Conservation (phyloP, 192 early-diverging fungal species). For the Coemansia asiatica region DNA sequence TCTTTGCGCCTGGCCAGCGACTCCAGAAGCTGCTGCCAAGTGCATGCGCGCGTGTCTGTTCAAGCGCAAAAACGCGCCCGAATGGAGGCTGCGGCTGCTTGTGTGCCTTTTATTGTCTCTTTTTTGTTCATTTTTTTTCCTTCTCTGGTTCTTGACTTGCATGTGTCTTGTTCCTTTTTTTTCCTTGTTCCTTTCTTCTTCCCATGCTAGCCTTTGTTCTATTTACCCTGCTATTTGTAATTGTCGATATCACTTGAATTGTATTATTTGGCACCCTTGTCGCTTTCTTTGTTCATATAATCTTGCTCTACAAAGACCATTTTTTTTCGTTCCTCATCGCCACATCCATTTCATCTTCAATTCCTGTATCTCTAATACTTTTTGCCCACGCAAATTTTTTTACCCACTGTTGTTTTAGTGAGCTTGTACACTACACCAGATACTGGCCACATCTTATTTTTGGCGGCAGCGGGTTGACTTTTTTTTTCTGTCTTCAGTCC, state of each 20-base stretch:
- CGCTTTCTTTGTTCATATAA: conserved; percentile 1
- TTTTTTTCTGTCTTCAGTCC: not conserved
- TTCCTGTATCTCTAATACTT: not conserved
- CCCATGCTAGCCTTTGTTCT: conserved; percentile 3
- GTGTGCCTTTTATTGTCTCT: not conserved
- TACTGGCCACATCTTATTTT: not conserved
- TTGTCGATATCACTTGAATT: not conserved
- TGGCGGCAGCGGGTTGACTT: too few species aligned
- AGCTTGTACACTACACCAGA: not conserved
- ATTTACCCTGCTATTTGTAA: conserved; percentile 1
- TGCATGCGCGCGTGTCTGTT: conserved; percentile 11
- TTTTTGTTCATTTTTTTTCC: not conserved
- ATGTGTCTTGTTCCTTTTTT: conserved; percentile 8
- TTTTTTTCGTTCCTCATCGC: not conserved
- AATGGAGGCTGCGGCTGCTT: not conserved
- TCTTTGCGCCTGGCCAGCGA: not conserved
- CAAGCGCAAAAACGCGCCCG: not conserved
- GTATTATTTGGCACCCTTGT: conserved; percentile 1
- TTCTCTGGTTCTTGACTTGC: not conserved
- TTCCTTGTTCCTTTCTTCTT: not conserved
- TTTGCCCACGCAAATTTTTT: not conserved
- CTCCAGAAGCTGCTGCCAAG: not conserved
- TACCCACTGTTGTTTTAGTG: not conserved
- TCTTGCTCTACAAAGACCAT: not conserved
- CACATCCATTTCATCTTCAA: not conserved